Evolutionary conservation across 2,329 filamentous ascomycete species (phyloP).

Genomic region (Penicillium olsonii): DNA sequence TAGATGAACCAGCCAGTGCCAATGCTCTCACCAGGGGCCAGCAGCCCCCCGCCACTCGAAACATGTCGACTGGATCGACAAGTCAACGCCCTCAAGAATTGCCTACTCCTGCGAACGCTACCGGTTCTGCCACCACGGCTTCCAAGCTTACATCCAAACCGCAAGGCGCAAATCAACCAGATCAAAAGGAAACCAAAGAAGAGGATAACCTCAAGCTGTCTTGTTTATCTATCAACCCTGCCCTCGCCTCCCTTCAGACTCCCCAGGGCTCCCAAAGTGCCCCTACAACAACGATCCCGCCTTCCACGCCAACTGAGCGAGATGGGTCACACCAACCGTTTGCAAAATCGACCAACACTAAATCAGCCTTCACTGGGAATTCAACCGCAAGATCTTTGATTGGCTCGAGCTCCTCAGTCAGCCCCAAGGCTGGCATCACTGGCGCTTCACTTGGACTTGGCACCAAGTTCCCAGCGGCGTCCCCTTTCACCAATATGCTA

Average conservation of each 20-base stretch:
- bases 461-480: background rate
- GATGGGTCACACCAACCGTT: background rate
- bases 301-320: background rate
- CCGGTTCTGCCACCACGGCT: background rate
- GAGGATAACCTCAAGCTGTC: constrained; percentile 1
- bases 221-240: constrained; percentile 5
- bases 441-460: background rate
- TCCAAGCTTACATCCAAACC: background rate
- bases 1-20: background rate
- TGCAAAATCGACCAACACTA: background rate
- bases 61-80: background rate
- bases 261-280: background rate
- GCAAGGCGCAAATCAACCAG: background rate
- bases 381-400: background rate
- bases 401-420: background rate
- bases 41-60: background rate
- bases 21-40: background rate
- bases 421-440: background rate
- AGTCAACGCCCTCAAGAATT: background rate
- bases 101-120: background rate
- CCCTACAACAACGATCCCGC: background rate
- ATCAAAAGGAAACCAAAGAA: background rate
- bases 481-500: background rate
- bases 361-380: background rate
- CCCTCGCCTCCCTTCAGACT: background rate